A percentile compares a stretch with the other conserved stretches of the same genome.
These are phyloP conservation scores for Microcyclospora pomicola DNA, from an alignment of 2,329 filamentous ascomycete species.

Conservation along the genomic window DNA sequence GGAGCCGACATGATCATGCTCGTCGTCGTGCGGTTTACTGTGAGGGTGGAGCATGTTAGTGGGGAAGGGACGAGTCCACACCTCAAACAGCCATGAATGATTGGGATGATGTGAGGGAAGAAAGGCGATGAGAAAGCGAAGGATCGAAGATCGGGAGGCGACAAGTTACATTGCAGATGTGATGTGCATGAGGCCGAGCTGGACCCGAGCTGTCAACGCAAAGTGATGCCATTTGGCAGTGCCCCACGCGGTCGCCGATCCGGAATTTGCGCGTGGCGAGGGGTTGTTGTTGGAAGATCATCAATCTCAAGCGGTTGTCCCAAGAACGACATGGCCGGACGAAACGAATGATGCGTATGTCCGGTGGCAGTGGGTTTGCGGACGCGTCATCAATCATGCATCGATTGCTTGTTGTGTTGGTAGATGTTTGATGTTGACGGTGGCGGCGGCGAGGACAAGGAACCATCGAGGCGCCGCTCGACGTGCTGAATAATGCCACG, in stretches of 20 bases:
- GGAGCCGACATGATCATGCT: conserved; percentile 63
- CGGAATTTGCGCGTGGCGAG: too few relatives aligned
- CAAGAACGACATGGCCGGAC: too few relatives aligned
- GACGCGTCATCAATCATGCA: too few relatives aligned
- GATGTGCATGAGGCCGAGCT: not conserved
- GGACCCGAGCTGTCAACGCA: not conserved
- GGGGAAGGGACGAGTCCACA: conserved; percentile 4
- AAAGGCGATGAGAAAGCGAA: conserved; percentile 2
- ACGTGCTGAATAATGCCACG: too few relatives aligned
- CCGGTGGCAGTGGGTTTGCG: too few relatives aligned
- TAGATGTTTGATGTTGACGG: too few relatives aligned
- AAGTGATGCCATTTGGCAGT: not conserved
- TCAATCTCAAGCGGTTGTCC: too few relatives aligned
- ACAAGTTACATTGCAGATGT: not conserved
- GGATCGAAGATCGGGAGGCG: conserved; percentile 1
- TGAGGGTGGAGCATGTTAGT: conserved; percentile 12
- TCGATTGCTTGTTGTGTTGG: too few relatives aligned
- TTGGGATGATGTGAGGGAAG: conserved; percentile 2
- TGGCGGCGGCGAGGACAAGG: too few relatives aligned
- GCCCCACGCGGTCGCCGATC: not conserved
- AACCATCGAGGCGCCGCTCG: too few relatives aligned
- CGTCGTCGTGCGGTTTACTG: conserved; percentile 43
- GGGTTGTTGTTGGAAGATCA: too few relatives aligned
- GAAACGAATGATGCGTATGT: too few relatives aligned
- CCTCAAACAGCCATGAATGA: conserved; percentile 7